Base-by-base conservation (phyloP, 495 filamentous ascomycete species). In the Haplographium delicatum region DNA sequence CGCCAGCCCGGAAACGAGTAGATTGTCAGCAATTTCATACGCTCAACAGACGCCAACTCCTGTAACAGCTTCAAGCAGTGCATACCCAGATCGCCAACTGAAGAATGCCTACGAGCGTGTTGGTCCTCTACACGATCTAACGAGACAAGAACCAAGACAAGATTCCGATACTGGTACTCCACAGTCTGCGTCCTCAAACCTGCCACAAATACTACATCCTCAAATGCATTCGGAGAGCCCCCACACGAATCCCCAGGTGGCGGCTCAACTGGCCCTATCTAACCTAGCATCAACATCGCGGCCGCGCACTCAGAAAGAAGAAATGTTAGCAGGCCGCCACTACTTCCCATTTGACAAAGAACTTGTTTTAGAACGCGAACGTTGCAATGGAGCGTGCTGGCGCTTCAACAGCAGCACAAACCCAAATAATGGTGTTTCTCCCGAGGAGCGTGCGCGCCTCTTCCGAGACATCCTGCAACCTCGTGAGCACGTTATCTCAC, bases 401-500 rank as follows among this genome's bases (percentile, higher is more conserved):
- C 74, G 85, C 50, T 96, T 95, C 72, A 97, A 98, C 65, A 90
- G 86, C 63, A 80, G 87, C 18, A 88, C 82, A 43, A 91, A 93
- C 57, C 87, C 88, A 2, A 81, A 80, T 47, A 74, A 81, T 20
- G 85, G 84, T 11, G 75, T 93, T 25, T 89, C 84, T 44, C 76
- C 81, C 1, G 78, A 87, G 20, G 90, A 96, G 55, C 87, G 88
- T 30, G 82, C 81, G 7, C 81, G 89, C 11, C 72, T 95, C 23
- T 83, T 96, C 64, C 81, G 82, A 31, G 84, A 89, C 50, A 81
- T 96, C 33, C 62, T 79, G 11, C 71, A 75, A 39, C 74, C 76
- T 28, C 67, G 69, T 11, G 70, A 78, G 18, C 68, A 67, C 57
- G 73, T 68, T 54, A 47, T 76, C 52, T 62, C 76, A 24, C 70